A percentile compares a stretch with the other conserved stretches of the same genome.
Evolutionary conservation across 2,329 filamentous ascomycete genomes (phyloP).

Genomic region (Pestalotiopsis sp.): DNA sequence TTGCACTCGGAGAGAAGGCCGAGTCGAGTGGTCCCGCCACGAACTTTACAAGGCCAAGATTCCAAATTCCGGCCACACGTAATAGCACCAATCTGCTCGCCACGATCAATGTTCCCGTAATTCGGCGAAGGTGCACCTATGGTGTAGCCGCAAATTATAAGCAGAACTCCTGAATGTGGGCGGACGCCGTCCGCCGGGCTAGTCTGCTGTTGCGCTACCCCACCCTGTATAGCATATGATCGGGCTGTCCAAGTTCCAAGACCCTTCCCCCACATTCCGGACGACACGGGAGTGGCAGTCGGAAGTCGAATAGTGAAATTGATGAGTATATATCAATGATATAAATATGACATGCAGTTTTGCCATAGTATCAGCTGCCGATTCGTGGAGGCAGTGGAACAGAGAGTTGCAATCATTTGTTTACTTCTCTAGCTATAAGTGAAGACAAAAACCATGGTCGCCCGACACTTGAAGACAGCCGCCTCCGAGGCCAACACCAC

Average conservation of each 20-base stretch:
- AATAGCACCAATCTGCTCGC: neutral
- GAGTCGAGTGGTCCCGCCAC: neutral
- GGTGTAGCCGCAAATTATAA: neutral
- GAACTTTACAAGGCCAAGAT: no score
- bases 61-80: no score
- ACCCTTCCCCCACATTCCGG: neutral
- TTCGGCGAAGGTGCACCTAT: neutral
- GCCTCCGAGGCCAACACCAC: slow-evolving; percentile 21
- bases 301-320: neutral
- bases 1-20: neutral
- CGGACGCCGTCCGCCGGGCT: neutral
- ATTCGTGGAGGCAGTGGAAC: neutral
- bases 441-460: slow-evolving; percentile 18
- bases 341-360: neutral
- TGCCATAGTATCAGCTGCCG: neutral
- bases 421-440: neutral
- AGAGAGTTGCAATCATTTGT: neutral
- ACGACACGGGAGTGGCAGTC: neutral
- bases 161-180: neutral
- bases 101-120: neutral
- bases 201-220: neutral
- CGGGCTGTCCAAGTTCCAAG: neutral
- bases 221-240: neutral
- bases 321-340: neutral
- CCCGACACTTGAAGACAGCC: slow-evolving; percentile 24